phyloP scores from a whole-genome alignment of 225 moss, liverwort and hornwort species.

The Antitrichia curtipendula region DNA sequence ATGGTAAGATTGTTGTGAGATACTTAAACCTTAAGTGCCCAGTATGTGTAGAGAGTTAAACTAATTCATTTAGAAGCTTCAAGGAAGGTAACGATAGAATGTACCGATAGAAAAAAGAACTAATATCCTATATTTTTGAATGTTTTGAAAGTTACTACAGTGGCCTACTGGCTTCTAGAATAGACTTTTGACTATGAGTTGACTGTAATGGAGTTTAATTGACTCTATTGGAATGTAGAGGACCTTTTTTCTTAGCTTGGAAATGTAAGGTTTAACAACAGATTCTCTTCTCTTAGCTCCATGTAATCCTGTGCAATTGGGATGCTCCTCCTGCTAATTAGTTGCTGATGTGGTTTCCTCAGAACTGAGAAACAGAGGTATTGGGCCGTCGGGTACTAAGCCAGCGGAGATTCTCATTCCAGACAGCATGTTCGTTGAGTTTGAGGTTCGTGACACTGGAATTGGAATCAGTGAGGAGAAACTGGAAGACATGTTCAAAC shows the following conservation, averaged over 20 bases:
- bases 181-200: background rate
- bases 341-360: background rate
- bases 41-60: background rate
- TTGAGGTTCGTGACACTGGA: slow-evolving; percentile 75
- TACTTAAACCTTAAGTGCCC: background rate
- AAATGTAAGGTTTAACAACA: background rate
- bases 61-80: background rate
- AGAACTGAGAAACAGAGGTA: slow-evolving; percentile 6
- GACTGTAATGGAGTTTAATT: background rate
- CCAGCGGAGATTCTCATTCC: background rate
- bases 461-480: slow-evolving; percentile 70
- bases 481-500: slow-evolving; percentile 70
- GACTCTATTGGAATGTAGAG: background rate
- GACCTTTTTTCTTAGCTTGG: background rate
- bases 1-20: slow-evolving; percentile 1
- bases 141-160: background rate
- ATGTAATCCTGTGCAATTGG: background rate
- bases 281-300: background rate
- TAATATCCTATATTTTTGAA: background rate
- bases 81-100: background rate
- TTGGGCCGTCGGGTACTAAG: background rate
- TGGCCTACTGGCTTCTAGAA: background rate
- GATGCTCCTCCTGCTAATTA: background rate
- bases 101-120: background rate
- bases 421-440: slow-evolving; percentile 25